Conservation (phyloP, 1,139 yeast genomes). For the Scheffersomyces cryptocercus region DNA sequence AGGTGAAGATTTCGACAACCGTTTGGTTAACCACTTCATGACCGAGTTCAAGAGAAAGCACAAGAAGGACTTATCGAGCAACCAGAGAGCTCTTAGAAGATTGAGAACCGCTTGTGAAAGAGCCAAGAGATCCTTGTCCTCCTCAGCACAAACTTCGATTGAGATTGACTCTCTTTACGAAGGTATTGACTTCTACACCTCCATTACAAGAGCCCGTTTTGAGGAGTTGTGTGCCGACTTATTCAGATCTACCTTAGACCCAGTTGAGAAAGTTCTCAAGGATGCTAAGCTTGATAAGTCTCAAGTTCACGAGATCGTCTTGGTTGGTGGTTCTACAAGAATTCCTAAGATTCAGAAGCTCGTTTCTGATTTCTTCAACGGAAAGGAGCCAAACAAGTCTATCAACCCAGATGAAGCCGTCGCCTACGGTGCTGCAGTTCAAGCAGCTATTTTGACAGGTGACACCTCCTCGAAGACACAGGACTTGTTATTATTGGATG, state of each 20-base stretch:
- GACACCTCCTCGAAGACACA: slow-evolving; percentile 26
- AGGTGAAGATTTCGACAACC: slow-evolving; percentile 70
- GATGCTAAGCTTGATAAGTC: slow-evolving; percentile 79
- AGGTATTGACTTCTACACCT: slow-evolving; percentile 80
- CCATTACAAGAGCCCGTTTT: slow-evolving; percentile 88
- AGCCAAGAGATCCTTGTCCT: slow-evolving; percentile 87
- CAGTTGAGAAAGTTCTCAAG: slow-evolving; percentile 84
- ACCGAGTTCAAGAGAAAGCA: slow-evolving; percentile 85
- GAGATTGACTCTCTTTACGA: slow-evolving; percentile 81
- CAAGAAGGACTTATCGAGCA: slow-evolving; percentile 70
- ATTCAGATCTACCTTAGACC: slow-evolving; percentile 83
- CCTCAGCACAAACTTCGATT: slow-evolving; percentile 82
- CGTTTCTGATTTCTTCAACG: slow-evolving; percentile 84
- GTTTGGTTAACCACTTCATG: slow-evolving; percentile 76
- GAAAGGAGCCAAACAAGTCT: slow-evolving; percentile 87
- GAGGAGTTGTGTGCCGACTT: slow-evolving; percentile 83
- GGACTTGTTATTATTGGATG: slow-evolving; percentile 39
- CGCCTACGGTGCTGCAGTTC: slow-evolving; percentile 69
- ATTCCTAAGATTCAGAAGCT: slow-evolving; percentile 90
- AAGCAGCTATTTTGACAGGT: slow-evolving; percentile 30
- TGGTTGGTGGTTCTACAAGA: slow-evolving; percentile 94
- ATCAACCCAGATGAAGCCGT: slow-evolving; percentile 76
- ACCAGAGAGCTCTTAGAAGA: slow-evolving; percentile 85
- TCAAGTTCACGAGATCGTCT: slow-evolving; percentile 79
- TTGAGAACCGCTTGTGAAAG: slow-evolving; percentile 91